Percentiles rank a stretch among this genome's conserved stretches.
Conservation (phyloP, 768 basidiomycete genomes). For the Termitomyces sp. region DNA sequence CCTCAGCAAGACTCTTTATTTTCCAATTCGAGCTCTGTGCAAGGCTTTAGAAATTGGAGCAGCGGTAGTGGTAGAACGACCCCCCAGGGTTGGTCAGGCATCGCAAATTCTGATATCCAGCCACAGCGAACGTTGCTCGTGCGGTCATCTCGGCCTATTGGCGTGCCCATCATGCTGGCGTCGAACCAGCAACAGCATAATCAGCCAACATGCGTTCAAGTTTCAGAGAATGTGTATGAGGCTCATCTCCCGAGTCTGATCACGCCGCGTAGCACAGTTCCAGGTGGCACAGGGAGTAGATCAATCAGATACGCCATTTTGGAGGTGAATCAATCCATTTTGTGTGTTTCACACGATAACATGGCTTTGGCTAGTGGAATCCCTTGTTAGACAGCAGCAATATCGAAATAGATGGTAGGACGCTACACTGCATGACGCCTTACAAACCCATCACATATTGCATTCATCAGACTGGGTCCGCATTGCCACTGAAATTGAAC, state of each 20-base stretch:
- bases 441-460: constrained; percentile 6
- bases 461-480: constrained; percentile 78
- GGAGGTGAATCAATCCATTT: constrained; percentile 49
- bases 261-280: constrained; percentile 68
- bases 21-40: constrained; percentile 75
- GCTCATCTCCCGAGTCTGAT: constrained; percentile 73
- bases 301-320: constrained; percentile 84
- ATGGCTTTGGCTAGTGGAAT: constrained; percentile 60
- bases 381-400: constrained; percentile 88
- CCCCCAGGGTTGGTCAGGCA: constrained; percentile 32
- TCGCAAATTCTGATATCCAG: constrained; percentile 19
- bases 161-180: constrained; percentile 37
- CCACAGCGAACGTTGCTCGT: constrained; percentile 51
- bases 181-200: constrained; percentile 26
- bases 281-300: constrained; percentile 60
- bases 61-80: constrained; percentile 56
- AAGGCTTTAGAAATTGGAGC: constrained; percentile 79
- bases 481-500: constrained; percentile 88
- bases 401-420: constrained; percentile 73
- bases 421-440: neutral
- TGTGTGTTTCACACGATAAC: constrained; percentile 13
- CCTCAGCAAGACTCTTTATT: constrained; percentile 85
- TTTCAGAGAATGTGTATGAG: constrained; percentile 69
- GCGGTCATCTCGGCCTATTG: constrained; percentile 70
- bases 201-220: constrained; percentile 42